These are phyloP conservation scores for Penicillium roqueforti DNA, from an alignment of 495 filamentous ascomycete species.

Conservation along the genomic window DNA sequence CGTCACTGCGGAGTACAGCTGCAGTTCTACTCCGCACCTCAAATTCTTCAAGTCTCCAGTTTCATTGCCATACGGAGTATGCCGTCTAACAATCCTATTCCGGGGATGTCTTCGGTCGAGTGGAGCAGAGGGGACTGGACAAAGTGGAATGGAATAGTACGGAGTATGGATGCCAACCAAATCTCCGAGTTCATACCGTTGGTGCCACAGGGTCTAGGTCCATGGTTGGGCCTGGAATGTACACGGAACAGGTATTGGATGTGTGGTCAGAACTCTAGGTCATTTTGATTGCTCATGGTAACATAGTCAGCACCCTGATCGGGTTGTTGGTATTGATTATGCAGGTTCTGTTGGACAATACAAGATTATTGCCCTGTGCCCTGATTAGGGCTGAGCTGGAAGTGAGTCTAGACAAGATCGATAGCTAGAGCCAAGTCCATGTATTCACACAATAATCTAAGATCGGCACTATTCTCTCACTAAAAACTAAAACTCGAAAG, in stretches of 20 bases:
- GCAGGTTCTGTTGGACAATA: background rate
- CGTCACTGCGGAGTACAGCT: no score
- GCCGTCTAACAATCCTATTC: background rate
- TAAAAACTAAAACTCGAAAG: background rate
- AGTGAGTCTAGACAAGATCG: no score
- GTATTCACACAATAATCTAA: background rate
- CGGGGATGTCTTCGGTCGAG: conserved; percentile 1
- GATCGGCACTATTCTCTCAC: conserved; percentile 11
- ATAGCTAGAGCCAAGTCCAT: no score
- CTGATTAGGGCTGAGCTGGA: no score
- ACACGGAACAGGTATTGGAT: background rate
- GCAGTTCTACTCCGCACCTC: no score
- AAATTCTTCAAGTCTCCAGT: background rate
- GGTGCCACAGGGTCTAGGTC: background rate
- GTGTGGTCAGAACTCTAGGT: background rate
- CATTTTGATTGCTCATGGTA: background rate
- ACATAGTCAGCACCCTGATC: background rate
- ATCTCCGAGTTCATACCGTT: background rate
- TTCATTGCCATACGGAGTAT: background rate
- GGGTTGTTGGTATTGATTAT: background rate
- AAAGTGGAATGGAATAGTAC: background rate
- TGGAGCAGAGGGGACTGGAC: conserved; percentile 8
- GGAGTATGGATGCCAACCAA: background rate
- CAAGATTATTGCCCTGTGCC: background rate
- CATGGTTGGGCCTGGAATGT: conserved; percentile 1